Evolutionary conservation across 202 grass and related monocot species (phyloP).

Genomic region (Saccharum hybrid): DNA sequence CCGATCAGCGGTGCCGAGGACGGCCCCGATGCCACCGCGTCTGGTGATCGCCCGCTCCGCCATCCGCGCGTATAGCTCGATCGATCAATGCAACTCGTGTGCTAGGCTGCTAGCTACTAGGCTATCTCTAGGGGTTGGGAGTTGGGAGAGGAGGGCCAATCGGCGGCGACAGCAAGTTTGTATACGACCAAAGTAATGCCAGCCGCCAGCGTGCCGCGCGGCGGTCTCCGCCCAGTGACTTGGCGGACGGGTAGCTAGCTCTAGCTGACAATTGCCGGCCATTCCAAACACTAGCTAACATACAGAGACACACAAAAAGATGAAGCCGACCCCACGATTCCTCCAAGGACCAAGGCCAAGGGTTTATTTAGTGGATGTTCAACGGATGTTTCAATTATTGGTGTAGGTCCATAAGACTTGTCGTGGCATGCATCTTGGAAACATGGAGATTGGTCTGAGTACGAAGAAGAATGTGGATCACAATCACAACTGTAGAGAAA

Average conservation of each 20-base stretch:
- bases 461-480: too few relatives aligned
- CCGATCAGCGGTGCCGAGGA: constrained; percentile 56
- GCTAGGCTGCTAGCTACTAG: too few relatives aligned
- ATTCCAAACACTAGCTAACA: neutral
- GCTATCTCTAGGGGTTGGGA: too few relatives aligned
- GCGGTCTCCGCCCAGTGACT: constrained; percentile 9
- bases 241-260: neutral
- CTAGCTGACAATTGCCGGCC: neutral
- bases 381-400: too few relatives aligned
- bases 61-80: neutral
- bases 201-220: neutral
- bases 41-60: neutral
- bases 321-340: neutral
- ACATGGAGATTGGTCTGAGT: too few relatives aligned
- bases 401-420: too few relatives aligned
- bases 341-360: too few relatives aligned
- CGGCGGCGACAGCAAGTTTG: too few relatives aligned
- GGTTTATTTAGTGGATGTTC: too few relatives aligned
- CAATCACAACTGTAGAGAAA: too few relatives aligned
- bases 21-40: constrained; percentile 1
- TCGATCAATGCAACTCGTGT: neutral
- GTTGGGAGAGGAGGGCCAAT: too few relatives aligned
- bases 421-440: too few relatives aligned
- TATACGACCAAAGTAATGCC: neutral
- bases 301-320: neutral